A percentile compares a stretch with the other conserved stretches of the same genome.
These are phyloP conservation scores for Lathyrus aphaca DNA, from an alignment of 306 rosid species.

Conservation along the genomic window DNA sequence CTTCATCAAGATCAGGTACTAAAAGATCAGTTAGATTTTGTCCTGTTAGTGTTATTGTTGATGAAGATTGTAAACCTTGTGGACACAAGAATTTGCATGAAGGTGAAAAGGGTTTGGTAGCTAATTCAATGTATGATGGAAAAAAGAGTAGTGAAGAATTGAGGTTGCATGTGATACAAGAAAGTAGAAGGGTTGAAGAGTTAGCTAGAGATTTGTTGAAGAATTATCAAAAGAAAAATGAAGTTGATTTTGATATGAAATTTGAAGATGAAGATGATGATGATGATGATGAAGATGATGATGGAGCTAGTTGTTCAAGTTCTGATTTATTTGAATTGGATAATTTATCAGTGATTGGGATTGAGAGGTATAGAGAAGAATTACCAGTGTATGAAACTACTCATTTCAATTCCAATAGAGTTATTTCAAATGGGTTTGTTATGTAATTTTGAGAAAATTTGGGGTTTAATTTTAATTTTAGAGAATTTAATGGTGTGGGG, in stretches of 20 bases:
- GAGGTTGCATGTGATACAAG: constrained; percentile 54
- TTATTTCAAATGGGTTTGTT: constrained; percentile 77
- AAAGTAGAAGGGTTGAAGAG: constrained; percentile 61
- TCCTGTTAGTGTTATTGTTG: constrained; percentile 83
- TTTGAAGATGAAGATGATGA: constrained; percentile 61
- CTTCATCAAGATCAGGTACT: constrained; percentile 65
- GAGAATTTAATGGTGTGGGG: constrained; percentile 61
- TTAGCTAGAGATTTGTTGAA: constrained; percentile 63
- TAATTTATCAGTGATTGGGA: constrained; percentile 79
- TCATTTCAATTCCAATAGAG: constrained; percentile 75
- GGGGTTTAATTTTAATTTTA: constrained; percentile 37
- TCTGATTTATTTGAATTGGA: constrained; percentile 98
- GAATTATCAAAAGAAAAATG: constrained; percentile 56
- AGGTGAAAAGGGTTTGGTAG: constrained; percentile 37
- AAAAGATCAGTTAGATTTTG: constrained; percentile 89
- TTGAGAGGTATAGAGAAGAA: constrained; percentile 83
- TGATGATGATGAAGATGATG: constrained; percentile 87
- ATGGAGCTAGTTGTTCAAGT: constrained; percentile 75
- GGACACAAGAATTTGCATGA: constrained; percentile 64
- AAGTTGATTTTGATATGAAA: constrained; percentile 44
- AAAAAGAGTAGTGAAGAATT: constrained; percentile 44
- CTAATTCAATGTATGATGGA: constrained; percentile 26
- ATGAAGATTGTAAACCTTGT: constrained; percentile 81
- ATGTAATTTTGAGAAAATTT: constrained; percentile 54
- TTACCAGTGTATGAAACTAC: constrained; percentile 97